Evolutionary conservation across 2,329 filamentous ascomycete genomes (phyloP).

Genomic region (Colletotrichum phormii): DNA sequence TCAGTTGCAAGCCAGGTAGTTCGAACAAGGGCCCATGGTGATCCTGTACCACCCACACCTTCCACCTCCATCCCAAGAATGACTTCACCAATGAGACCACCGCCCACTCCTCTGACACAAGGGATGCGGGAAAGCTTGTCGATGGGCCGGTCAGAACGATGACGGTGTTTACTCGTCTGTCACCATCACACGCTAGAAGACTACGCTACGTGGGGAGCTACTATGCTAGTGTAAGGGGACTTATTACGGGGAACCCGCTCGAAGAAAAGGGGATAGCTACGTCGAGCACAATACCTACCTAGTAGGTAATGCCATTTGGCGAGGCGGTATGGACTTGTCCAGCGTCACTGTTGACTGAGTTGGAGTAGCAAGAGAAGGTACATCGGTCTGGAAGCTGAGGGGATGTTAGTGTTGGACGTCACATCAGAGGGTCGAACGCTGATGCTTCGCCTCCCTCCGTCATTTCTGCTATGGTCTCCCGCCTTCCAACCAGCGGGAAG

Average conservation of each 20-base stretch:
- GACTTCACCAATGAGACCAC: constrained; percentile 37
- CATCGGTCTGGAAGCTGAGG: not conserved
- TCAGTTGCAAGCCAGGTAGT: not conserved
- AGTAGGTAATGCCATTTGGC: too few relatives aligned
- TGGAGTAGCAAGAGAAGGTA: too few relatives aligned
- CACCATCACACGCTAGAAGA: not conserved
- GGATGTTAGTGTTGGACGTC: not conserved
- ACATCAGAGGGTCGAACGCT: not conserved
- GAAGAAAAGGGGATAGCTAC: not conserved
- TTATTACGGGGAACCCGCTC: not conserved
- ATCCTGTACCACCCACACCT: constrained; percentile 18
- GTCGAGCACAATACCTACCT: too few relatives aligned
- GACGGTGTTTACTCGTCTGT: constrained; percentile 22
- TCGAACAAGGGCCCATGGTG: not conserved
- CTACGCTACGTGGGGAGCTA: not conserved
- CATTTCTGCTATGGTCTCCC: not conserved
- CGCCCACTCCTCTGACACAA: constrained; percentile 36
- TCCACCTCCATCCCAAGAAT: constrained; percentile 16
- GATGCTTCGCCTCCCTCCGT: not conserved
- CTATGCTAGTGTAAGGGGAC: not conserved
- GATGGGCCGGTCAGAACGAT: constrained; percentile 29
- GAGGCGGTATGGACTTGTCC: too few relatives aligned
- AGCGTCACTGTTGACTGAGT: too few relatives aligned
- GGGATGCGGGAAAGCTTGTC: constrained; percentile 38
- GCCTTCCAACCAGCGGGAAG: not conserved